Conservation (phyloP, 768 basidiomycete species). For the Wakefieldia striispora region DNA sequence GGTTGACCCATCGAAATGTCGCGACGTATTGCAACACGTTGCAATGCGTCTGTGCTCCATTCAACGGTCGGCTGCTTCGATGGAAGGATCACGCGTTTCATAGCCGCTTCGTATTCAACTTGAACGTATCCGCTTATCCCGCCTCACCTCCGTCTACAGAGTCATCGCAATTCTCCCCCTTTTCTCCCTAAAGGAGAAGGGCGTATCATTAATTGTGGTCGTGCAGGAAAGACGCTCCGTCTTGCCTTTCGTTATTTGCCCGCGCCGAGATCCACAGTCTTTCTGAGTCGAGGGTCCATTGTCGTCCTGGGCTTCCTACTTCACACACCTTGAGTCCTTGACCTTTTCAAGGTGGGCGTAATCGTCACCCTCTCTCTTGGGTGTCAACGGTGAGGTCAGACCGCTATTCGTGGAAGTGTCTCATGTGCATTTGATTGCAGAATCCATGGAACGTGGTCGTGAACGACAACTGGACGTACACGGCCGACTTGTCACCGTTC, state of each 20-base stretch:
- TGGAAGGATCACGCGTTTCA: conserved; percentile 1
- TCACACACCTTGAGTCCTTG: conserved; percentile 50
- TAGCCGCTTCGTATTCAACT: neutral
- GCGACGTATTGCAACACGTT: neutral
- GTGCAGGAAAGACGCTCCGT: neutral
- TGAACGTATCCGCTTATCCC: neutral
- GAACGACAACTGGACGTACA: conserved; percentile 59
- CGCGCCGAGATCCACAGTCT: conserved; percentile 39
- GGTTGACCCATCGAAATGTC: neutral
- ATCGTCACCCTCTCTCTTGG: conserved; percentile 51
- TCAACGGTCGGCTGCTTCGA: neutral
- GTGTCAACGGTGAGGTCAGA: conserved; percentile 46
- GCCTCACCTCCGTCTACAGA: neutral
- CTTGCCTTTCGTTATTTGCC: conserved; percentile 10
- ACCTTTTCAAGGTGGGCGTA: conserved; percentile 49
- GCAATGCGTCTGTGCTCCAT: neutral
- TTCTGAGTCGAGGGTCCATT: conserved; percentile 46
- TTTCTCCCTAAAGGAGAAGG: neutral
- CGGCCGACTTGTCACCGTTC: conserved; percentile 49
- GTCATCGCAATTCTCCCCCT: neutral
- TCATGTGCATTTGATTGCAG: conserved; percentile 23
- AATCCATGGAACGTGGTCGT: conserved; percentile 53
- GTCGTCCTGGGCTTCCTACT: conserved; percentile 50
- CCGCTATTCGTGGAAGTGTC: neutral
- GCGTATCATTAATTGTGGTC: conserved; percentile 4